Percentiles rank a stretch among this genome's conserved stretches.
Evolutionary conservation across 805 yeast genomes (phyloP).

Genomic region (Candida verbasci): DNA sequence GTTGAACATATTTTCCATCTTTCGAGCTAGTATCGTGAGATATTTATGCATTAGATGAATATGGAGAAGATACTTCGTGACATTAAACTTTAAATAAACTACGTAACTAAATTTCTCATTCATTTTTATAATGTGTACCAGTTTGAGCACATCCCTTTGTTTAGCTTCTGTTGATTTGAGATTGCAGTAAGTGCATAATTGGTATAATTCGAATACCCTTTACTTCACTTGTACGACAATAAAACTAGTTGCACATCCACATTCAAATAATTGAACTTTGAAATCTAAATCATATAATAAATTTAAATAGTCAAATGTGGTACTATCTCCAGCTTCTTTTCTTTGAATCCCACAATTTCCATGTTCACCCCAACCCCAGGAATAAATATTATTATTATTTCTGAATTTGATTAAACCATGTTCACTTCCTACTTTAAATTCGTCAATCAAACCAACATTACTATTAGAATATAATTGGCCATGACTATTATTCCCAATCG

Average conservation of each 20-base stretch:
- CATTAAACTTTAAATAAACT: too few species aligned
- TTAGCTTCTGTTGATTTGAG: too few species aligned
- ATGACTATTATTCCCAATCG: conserved; percentile 75
- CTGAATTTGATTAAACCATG: conserved; percentile 60
- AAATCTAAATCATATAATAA: conserved; percentile 19
- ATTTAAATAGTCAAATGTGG: conserved; percentile 36
- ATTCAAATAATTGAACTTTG: conserved; percentile 33
- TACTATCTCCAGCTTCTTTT: conserved; percentile 16
- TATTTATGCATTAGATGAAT: conserved; percentile 54
- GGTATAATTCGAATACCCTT: too few species aligned
- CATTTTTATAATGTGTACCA: too few species aligned
- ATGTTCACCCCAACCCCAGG: conserved; percentile 99
- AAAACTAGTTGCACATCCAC: conserved; percentile 74
- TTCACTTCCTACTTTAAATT: conserved; percentile 70
- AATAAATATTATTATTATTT: conserved; percentile 35
- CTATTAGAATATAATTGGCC: conserved; percentile 47
- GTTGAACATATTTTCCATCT: conserved; percentile 80
- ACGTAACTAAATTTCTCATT: too few species aligned
- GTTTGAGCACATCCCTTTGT: too few species aligned
- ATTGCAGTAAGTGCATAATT: too few species aligned
- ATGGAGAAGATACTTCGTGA: conserved; percentile 74
- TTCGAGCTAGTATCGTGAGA: conserved; percentile 32
- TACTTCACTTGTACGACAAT: conserved; percentile 24
- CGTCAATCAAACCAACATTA: conserved; percentile 6
- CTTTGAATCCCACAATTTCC: conserved; percentile 75